Evolutionary conservation across 2,329 filamentous ascomycete species (phyloP), one percentile per base, ranked within the genome.

Genomic region (Monosporascus sp.): DNA sequence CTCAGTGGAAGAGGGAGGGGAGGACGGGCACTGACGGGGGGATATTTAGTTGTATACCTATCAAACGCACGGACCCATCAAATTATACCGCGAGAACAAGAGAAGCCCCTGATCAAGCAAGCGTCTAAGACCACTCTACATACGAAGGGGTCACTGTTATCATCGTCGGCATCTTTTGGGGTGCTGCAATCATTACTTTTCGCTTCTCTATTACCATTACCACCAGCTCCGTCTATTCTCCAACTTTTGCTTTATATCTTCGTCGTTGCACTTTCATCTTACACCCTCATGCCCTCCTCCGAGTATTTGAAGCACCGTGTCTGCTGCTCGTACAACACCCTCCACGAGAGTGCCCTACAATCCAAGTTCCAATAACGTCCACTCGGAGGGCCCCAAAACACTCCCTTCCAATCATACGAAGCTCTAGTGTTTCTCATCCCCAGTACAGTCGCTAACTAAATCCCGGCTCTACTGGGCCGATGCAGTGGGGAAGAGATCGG

Each of bases 401-500:
- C n/a, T 3, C 22, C 11, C n/a, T 18, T 20, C 18, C 18, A 20
- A 43, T 7, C 18, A 43, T 18, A 20, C 18, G 7, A 20, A 20
- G 22, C 14, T 43, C 6, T 24, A 9, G 11, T 18, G 22, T 20
- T 43, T 20, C 22, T 14, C 40, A 18, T 20, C 40, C 40, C 17
- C 5, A 14, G 11, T 43, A 43, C 40, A 24, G 40, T 43, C 18
- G 26, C 22, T 31, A 14, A 18, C 24, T 17, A 18, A 7, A 48
- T 18, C 20, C 47, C 18, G 37, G 28, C 8, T 49, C 56, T 61
- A 67, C 56, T 64, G 62, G 48, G 55, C 60, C 24, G 63, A 53
- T 38, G 63, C 58, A 18, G 63, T 68, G 31, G 65, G 66, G 57
- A 68, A 68, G 22, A 65, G 61, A 54, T 68, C 65, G 37, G 65